phyloP scores from a whole-genome alignment of 352 stramenopile genomes.

The Pythium grandisporangium region DNA sequence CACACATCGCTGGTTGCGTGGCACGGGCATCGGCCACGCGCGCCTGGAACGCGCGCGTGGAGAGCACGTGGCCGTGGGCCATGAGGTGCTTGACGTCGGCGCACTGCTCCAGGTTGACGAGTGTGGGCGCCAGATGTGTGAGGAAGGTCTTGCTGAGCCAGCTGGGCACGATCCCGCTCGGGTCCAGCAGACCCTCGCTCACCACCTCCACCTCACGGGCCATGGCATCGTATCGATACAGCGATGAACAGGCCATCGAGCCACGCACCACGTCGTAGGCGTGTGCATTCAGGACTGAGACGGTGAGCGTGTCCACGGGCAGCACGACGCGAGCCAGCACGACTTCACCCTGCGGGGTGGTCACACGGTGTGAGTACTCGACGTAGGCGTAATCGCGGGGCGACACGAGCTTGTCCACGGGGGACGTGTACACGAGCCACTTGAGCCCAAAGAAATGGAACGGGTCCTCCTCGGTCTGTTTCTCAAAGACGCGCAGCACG shows the following conservation, averaged over 20 bases:
- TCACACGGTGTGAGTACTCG: conserved; percentile 47
- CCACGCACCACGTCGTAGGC: conserved; percentile 47
- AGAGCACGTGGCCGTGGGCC: conserved; percentile 66
- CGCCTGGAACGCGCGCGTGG: conserved; percentile 18
- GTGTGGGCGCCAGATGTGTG: conserved; percentile 44
- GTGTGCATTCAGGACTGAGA: conserved; percentile 21
- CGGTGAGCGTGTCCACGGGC: conserved; percentile 35
- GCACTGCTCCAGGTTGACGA: conserved; percentile 57
- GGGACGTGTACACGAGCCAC: conserved; percentile 47
- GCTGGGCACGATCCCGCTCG: conserved; percentile 27
- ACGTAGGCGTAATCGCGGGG: conserved; percentile 53
- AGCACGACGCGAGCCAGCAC: conserved; percentile 58
- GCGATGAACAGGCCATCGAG: conserved; percentile 40
- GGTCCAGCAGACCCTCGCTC: conserved; percentile 44
- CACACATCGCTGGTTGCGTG: conserved; percentile 22
- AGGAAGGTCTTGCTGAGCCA: conserved; percentile 54
- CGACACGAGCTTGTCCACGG: conserved; percentile 38
- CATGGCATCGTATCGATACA: conserved; percentile 49
- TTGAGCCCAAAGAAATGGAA: conserved; percentile 78
- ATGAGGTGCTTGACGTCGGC: conserved; percentile 79
- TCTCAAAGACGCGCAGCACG: conserved; percentile 50
- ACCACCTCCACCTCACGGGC: conserved; percentile 61
- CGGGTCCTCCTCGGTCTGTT: conserved; percentile 42
- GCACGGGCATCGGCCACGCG: conserved; percentile 1
- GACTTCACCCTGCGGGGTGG: conserved; percentile 25